Percentiles rank a stretch among this genome's conserved stretches.
These are phyloP conservation scores for Schwanniomyces yamadae DNA, from an alignment of 805 yeast genomes.

Conservation along the genomic window DNA sequence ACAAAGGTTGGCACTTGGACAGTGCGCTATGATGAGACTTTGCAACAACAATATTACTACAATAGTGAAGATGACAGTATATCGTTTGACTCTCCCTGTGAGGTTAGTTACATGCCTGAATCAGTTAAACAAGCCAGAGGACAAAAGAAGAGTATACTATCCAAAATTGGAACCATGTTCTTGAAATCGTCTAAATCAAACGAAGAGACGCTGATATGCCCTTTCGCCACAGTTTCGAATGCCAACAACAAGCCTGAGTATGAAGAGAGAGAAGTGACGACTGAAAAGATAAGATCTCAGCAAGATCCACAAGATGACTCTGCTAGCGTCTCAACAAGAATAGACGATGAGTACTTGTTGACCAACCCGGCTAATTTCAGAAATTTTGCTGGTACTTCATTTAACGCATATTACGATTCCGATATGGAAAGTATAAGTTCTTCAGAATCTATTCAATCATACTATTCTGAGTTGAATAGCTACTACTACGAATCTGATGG, in stretches of 20 bases:
- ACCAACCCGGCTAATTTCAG: constrained; percentile 19
- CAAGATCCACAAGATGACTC: not conserved
- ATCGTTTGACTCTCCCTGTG: constrained; percentile 46
- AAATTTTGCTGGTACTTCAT: constrained; percentile 24
- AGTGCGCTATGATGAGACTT: constrained; percentile 32
- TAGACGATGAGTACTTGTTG: constrained; percentile 31
- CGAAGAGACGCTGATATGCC: too few relatives aligned
- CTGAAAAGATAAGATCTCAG: not conserved
- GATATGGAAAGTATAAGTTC: constrained; percentile 19
- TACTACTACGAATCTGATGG: constrained; percentile 15
- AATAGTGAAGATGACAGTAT: constrained; percentile 32
- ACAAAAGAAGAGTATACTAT: constrained; percentile 5
- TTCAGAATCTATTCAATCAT: constrained; percentile 24
- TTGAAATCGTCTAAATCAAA: constrained; percentile 5
- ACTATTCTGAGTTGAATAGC: constrained; percentile 7
- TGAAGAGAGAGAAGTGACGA: not conserved
- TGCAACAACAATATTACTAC: constrained; percentile 42
- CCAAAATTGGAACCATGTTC: constrained; percentile 12
- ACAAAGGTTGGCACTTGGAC: too few relatives aligned
- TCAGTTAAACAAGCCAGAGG: not conserved
- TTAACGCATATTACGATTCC: constrained; percentile 12
- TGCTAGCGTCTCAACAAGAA: constrained; percentile 10
- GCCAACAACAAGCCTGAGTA: not conserved
- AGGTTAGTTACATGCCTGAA: constrained; percentile 24
- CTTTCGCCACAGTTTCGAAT: too few relatives aligned